phyloP scores from a whole-genome alignment of 2,329 filamentous ascomycete genomes.

The Phialocephala subalpina region DNA sequence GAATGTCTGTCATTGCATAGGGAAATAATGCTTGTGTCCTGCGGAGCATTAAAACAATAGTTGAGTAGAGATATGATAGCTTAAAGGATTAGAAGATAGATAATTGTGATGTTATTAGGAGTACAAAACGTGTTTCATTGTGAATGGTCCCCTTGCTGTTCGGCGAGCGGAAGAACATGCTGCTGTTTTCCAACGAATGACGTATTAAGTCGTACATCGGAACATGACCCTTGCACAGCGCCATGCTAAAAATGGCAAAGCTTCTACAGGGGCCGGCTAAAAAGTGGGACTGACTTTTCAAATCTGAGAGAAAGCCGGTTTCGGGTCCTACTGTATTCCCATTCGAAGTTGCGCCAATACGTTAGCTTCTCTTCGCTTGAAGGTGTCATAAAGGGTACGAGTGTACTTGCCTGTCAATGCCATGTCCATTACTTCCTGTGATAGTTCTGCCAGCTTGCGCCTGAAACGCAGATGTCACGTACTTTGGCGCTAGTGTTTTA shows the following conservation, averaged over 20 bases:
- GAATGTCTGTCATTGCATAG: background rate
- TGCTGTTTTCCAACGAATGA: background rate
- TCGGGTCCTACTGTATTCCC: no score
- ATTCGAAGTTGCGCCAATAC: constrained; percentile 38
- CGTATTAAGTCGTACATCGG: no score
- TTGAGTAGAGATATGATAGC: background rate
- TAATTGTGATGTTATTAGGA: background rate
- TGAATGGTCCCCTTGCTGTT: background rate
- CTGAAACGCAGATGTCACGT: no score
- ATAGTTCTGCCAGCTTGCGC: no score
- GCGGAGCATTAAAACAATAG: background rate
- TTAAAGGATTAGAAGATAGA: background rate
- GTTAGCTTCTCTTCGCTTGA: constrained; percentile 36
- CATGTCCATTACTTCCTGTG: constrained; percentile 40
- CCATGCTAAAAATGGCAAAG: no score
- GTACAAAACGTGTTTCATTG: background rate
- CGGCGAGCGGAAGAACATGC: background rate
- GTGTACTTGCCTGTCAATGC: constrained; percentile 33
- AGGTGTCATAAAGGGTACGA: constrained; percentile 35
- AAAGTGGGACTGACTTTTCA: no score
- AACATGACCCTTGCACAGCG: no score
- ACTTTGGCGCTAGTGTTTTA: no score
- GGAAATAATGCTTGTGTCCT: no score
- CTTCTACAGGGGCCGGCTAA: no score
- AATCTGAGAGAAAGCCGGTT: no score